phyloP scores from a whole-genome alignment of 208 protist genomes.

The Trypanosoma mega region DNA sequence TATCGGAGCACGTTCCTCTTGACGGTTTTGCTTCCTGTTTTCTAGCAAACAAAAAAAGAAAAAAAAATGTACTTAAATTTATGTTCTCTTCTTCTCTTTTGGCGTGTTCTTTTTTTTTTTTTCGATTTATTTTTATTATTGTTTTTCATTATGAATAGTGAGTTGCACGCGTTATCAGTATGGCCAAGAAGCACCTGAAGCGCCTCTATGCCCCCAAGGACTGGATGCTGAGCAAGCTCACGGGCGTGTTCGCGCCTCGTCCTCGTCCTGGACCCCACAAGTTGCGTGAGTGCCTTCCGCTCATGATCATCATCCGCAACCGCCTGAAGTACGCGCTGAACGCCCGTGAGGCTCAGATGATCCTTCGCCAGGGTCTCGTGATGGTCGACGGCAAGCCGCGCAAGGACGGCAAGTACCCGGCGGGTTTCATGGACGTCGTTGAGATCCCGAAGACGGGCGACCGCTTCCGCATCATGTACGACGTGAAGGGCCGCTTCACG shows the following conservation, averaged over 20 bases:
- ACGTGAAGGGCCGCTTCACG: conserved; percentile 98
- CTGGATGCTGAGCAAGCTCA: conserved; percentile 99
- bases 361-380: conserved; percentile 96
- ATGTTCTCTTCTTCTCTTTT: conserved; percentile 12
- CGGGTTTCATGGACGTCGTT: conserved; percentile 99
- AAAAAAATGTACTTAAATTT: too few species aligned
- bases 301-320: conserved; percentile 89
- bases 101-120: conserved; percentile 21
- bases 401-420: conserved; percentile 97
- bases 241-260: conserved; percentile 96
- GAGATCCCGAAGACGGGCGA: conserved; percentile 98
- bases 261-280: conserved; percentile 98
- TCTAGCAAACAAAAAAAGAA: too few species aligned
- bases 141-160: too few species aligned
- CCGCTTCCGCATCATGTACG: conserved; percentile 98
- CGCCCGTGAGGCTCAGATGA: conserved; percentile 94
- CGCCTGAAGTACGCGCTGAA: conserved; percentile 98
- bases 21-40: too few species aligned
- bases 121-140: too few species aligned
- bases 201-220: conserved; percentile 98
- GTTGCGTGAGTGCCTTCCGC: conserved; percentile 85
- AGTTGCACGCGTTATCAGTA: too few species aligned
- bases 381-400: conserved; percentile 97
- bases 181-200: conserved; percentile 99
- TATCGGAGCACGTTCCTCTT: not conserved